Evolutionary conservation across 306 rosid genomes (phyloP).

Genomic region (Lagenaria siceraria): DNA sequence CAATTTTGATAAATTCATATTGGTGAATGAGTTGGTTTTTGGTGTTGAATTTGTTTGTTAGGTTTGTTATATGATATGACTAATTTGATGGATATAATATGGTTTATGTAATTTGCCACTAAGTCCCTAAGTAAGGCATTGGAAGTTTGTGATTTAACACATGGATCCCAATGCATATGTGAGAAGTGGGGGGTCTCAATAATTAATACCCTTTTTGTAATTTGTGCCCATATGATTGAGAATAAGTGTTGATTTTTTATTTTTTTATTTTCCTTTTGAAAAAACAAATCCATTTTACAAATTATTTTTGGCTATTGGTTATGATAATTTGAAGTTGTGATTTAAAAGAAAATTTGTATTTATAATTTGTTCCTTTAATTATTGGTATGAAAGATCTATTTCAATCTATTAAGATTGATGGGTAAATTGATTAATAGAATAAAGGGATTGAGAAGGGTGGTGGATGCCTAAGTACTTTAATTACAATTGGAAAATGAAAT

Average conservation of each 20-base stretch:
- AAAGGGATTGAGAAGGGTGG: not conserved
- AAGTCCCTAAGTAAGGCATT: not conserved
- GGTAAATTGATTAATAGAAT: not conserved
- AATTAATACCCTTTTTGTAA: not conserved
- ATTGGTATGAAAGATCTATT: not conserved
- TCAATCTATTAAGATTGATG: not conserved
- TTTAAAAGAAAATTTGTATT: not conserved
- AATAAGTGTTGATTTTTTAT: slow-evolving; percentile 14
- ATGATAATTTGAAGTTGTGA: not conserved
- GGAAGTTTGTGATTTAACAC: slow-evolving; percentile 12
- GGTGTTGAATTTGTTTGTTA: not conserved
- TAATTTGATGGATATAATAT: not conserved
- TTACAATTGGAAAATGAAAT: not conserved
- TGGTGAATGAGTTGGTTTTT: not conserved
- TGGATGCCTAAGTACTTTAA: not conserved
- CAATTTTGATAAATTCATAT: not conserved
- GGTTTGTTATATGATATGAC: not conserved
- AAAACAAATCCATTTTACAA: not conserved
- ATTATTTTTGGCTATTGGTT: not conserved
- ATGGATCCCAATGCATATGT: slow-evolving; percentile 5
- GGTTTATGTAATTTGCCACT: slow-evolving; percentile 2
- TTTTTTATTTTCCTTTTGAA: no score
- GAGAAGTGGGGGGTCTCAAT: slow-evolving; percentile 3
- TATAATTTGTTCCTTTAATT: not conserved
- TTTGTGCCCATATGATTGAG: slow-evolving; percentile 16